phyloP scores from a whole-genome alignment of 2,329 filamentous ascomycete genomes.

The Epichloe sylvatica region DNA sequence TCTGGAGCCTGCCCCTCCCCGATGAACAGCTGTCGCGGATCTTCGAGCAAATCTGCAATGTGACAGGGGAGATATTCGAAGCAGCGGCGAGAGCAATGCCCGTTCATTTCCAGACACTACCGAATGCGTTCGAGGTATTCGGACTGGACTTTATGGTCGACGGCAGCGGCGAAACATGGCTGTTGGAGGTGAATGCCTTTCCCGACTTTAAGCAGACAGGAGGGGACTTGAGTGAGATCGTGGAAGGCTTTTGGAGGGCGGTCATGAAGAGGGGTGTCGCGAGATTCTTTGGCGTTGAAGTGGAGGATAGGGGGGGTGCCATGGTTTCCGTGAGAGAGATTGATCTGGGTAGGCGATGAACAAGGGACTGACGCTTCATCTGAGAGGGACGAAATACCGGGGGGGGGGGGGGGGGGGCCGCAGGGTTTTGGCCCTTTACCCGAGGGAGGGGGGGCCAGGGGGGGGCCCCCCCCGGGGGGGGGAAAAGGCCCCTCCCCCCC shows the following conservation, averaged over 20 bases:
- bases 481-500: too few relatives aligned
- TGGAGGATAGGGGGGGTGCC: constrained; percentile 18
- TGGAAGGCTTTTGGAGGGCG: constrained; percentile 63
- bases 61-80: constrained; percentile 70
- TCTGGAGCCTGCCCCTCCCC: constrained; percentile 49
- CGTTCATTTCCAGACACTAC: constrained; percentile 80
- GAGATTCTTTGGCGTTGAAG: constrained; percentile 45
- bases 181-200: constrained; percentile 91
- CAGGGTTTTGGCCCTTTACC: too few relatives aligned
- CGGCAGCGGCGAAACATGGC: constrained; percentile 46
- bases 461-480: too few relatives aligned
- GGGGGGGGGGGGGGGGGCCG: too few relatives aligned
- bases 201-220: constrained; percentile 94
- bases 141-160: constrained; percentile 85
- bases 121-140: constrained; percentile 83
- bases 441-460: too few relatives aligned
- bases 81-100: constrained; percentile 73
- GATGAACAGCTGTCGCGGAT: constrained; percentile 46
- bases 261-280: constrained; percentile 54
- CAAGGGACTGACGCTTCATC: not conserved
- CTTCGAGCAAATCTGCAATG: constrained; percentile 57
- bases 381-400: not conserved
- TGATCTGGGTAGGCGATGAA: constrained; percentile 33
- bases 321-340: constrained; percentile 41
- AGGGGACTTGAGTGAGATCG: constrained; percentile 57